These are phyloP conservation scores for Dryadomyces sulphureus DNA, from an alignment of 2,329 filamentous ascomycete genomes.

Conservation along the genomic window DNA sequence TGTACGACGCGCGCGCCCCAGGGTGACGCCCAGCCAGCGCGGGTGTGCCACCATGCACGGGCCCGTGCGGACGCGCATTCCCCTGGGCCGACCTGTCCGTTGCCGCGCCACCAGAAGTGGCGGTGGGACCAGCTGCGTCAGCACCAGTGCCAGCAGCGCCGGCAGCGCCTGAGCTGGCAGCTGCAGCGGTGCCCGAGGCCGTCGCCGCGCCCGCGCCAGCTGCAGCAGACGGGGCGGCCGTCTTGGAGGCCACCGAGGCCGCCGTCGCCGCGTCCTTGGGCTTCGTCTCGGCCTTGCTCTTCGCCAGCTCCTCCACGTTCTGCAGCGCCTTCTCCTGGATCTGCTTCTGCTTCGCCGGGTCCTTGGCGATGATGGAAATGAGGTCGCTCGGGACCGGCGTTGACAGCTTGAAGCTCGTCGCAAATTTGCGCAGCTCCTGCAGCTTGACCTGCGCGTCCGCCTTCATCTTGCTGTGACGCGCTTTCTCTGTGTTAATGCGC, in stretches of 20 bases:
- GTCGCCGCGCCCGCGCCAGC: background rate
- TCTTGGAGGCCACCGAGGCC: slow-evolving; percentile 3
- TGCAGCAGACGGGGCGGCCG: background rate
- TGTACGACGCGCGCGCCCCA: slow-evolving; percentile 31
- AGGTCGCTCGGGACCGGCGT: slow-evolving; percentile 86
- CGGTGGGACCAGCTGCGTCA: background rate
- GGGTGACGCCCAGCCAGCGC: slow-evolving; percentile 27
- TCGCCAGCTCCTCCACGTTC: slow-evolving; percentile 51
- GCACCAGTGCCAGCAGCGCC: slow-evolving; percentile 13
- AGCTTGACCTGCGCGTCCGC: slow-evolving; percentile 83
- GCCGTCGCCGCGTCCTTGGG: slow-evolving; percentile 32
- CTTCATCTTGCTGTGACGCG: slow-evolving; percentile 41
- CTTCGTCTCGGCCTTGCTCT: slow-evolving; percentile 31
- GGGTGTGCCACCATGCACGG: slow-evolving; percentile 10
- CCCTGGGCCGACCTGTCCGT: background rate
- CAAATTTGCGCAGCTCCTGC: slow-evolving; percentile 91
- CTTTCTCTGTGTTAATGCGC: slow-evolving; percentile 40
- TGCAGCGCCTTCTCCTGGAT: slow-evolving; percentile 80
- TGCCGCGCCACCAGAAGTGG: background rate
- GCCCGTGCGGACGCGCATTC: slow-evolving; percentile 5
- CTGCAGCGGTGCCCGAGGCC: background rate
- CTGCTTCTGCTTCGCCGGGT: slow-evolving; percentile 83
- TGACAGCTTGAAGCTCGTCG: slow-evolving; percentile 81
- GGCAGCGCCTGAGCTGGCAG: slow-evolving; percentile 4
- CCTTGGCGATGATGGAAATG: slow-evolving; percentile 90